Evolutionary conservation across 2,329 filamentous ascomycete species (phyloP).

Genomic region (Sporothrix schenckii): DNA sequence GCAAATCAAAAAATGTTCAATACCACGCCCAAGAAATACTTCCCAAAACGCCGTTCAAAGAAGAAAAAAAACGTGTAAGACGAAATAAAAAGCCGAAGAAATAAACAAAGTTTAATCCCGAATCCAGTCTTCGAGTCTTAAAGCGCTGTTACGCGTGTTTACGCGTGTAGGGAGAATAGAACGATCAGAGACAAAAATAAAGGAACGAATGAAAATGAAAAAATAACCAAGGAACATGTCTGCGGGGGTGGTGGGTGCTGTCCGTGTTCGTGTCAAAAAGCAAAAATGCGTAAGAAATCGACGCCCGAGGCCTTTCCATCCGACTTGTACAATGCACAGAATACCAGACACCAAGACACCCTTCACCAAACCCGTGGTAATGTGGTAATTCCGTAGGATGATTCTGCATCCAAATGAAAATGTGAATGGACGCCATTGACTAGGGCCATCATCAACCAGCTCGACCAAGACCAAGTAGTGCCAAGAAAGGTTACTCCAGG

Average conservation of each 20-base stretch:
- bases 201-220: conserved; percentile 20
- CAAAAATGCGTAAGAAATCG: conserved; percentile 1
- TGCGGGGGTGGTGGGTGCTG: background rate
- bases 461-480: background rate
- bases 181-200: conserved; percentile 2
- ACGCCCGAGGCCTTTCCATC: background rate
- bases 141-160: conserved; percentile 13
- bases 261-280: conserved; percentile 13
- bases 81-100: background rate
- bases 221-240: conserved; percentile 1
- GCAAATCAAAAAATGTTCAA: background rate
- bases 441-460: background rate
- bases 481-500: background rate
- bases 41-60: background rate
- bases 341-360: background rate
- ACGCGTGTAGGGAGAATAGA: conserved; percentile 16
- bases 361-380: background rate
- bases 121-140: background rate
- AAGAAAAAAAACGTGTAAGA: background rate
- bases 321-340: background rate
- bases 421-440: background rate
- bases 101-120: background rate
- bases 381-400: conserved; percentile 13
- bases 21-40: background rate
- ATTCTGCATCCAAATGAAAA: background rate